These are phyloP conservation scores for Lactarius tabidus DNA, from an alignment of 768 basidiomycete genomes.

Conservation along the genomic window DNA sequence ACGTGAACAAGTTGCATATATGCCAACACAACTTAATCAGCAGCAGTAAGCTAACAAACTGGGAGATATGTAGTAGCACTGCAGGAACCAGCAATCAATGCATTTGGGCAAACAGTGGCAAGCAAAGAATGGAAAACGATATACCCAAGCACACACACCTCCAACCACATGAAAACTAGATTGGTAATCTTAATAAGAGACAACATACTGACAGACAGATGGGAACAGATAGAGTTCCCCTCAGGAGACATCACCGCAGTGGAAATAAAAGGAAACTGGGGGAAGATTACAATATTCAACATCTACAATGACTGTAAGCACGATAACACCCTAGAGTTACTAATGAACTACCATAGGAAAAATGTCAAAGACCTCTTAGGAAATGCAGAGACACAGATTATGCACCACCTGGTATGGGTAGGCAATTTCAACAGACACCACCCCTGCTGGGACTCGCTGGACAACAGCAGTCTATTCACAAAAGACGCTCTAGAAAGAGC, in stretches of 20 bases:
- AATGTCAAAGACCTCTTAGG: too few species aligned
- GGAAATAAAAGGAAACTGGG: neutral
- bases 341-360: neutral
- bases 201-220: too few species aligned
- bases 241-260: neutral
- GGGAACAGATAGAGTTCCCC: too few species aligned
- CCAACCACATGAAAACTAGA: too few species aligned
- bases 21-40: neutral
- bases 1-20: too few species aligned
- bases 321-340: neutral
- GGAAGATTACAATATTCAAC: neutral
- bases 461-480: neutral
- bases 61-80: neutral
- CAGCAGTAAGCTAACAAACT: neutral
- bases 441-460: neutral
- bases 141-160: too few species aligned
- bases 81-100: neutral
- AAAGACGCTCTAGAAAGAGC: too few species aligned
- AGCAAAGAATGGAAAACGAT: too few species aligned
- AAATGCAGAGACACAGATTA: too few species aligned
- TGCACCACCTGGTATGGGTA: neutral
- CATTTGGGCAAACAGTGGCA: too few species aligned
- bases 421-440: neutral
- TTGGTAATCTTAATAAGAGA: too few species aligned
- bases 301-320: neutral